Evolutionary conservation across 2,329 filamentous ascomycete species (phyloP).

Genomic region (Fusarium tanahbumbuense): DNA sequence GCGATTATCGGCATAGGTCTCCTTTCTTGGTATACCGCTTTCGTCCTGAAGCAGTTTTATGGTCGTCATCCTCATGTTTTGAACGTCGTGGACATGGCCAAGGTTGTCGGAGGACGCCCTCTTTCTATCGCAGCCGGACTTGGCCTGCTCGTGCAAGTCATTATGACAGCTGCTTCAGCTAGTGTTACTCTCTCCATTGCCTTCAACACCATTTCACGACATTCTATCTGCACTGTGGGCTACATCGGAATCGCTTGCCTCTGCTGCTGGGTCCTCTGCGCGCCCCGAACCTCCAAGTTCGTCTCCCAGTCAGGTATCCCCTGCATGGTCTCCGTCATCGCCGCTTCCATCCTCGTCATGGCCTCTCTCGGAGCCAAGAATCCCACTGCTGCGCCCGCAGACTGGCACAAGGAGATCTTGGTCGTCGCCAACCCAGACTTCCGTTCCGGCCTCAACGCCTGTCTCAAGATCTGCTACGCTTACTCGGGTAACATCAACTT

Average conservation of each 20-base stretch:
- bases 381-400: conserved; percentile 45
- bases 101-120: conserved; percentile 57
- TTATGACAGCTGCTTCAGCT: conserved; percentile 75
- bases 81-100: conserved; percentile 77
- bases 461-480: conserved; percentile 52
- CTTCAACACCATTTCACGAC: conserved; percentile 73
- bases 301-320: conserved; percentile 49
- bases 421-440: conserved; percentile 49
- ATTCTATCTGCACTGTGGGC: conserved; percentile 72
- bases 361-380: conserved; percentile 50
- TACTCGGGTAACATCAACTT: conserved; percentile 55
- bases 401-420: conserved; percentile 48
- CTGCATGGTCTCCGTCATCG: conserved; percentile 51
- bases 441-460: conserved; percentile 49
- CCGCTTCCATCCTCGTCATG: conserved; percentile 53
- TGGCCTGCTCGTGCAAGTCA: conserved; percentile 79
- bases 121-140: conserved; percentile 54
- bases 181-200: conserved; percentile 75
- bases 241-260: conserved; percentile 73
- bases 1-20: conserved; percentile 65
- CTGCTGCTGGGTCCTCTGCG: conserved; percentile 71
- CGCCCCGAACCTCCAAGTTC: conserved; percentile 72
- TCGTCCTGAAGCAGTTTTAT: conserved; percentile 71
- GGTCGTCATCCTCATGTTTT: conserved; percentile 74
- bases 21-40: conserved; percentile 69